These are phyloP conservation scores for Colletotrichum truncatum DNA, from an alignment of 2,329 filamentous ascomycete species.

Conservation along the genomic window DNA sequence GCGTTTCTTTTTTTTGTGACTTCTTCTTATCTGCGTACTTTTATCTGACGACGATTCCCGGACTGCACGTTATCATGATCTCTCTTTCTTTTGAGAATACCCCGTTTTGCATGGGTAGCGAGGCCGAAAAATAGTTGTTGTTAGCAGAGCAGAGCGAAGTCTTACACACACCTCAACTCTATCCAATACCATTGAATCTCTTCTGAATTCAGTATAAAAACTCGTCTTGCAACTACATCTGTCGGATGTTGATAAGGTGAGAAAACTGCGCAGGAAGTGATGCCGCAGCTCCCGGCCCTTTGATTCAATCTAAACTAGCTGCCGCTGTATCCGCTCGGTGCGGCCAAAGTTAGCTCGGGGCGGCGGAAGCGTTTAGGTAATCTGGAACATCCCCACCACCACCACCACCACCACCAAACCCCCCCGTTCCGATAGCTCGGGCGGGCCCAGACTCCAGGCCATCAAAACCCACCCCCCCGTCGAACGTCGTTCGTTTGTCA, in stretches of 20 bases:
- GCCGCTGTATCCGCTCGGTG: neutral
- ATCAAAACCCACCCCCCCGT: no score
- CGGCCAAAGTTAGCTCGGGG: neutral
- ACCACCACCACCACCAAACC: no score
- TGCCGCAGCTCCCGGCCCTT: neutral
- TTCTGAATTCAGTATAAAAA: no score
- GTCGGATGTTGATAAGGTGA: no score
- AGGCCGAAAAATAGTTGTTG: conserved; percentile 9
- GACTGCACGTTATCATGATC: conserved; percentile 23
- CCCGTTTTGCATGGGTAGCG: conserved; percentile 22
- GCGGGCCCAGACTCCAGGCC: neutral
- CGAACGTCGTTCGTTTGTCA: no score
- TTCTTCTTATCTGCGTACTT: no score
- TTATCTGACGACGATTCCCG: conserved; percentile 23
- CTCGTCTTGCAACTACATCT: no score
- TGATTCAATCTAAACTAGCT: neutral
- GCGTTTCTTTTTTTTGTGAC: neutral
- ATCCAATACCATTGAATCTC: no score
- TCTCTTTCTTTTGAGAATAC: conserved; percentile 3
- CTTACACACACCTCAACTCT: neutral
- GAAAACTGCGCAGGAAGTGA: neutral
- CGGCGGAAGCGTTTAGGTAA: conserved; percentile 18
- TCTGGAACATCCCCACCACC: no score
- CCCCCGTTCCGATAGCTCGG: neutral
- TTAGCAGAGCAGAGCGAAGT: neutral